Conservation (phyloP, 805 yeast genomes). For the Starmerella sirachaensis region DNA sequence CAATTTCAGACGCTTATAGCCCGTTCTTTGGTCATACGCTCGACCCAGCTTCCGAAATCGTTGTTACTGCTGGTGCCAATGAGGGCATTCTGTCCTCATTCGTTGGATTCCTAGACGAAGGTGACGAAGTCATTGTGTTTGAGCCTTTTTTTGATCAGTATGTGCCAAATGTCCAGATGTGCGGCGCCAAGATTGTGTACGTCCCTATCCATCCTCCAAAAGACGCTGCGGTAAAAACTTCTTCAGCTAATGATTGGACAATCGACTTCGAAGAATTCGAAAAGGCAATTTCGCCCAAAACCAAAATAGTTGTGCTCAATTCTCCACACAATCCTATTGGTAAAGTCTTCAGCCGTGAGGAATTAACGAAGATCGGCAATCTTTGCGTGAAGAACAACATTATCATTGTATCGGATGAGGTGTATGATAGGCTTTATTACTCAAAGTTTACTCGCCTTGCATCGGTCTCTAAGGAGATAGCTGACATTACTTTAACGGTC, state of each 20-base stretch:
- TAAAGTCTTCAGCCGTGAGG: constrained; percentile 68
- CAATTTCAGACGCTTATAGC: constrained; percentile 60
- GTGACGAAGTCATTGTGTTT: constrained; percentile 92
- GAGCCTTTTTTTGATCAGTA: constrained; percentile 97
- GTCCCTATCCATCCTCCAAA: constrained; percentile 78
- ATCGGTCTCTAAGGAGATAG: constrained; percentile 65
- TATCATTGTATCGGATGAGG: constrained; percentile 81
- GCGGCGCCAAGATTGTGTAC: constrained; percentile 84
- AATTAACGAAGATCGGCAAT: constrained; percentile 62
- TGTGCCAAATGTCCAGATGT: constrained; percentile 81
- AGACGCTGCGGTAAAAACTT: constrained; percentile 49
- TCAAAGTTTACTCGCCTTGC: constrained; percentile 73
- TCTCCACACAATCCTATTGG: constrained; percentile 97
- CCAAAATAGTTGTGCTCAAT: constrained; percentile 78
- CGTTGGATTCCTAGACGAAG: constrained; percentile 71
- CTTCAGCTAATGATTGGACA: constrained; percentile 77
- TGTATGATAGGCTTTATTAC: constrained; percentile 81
- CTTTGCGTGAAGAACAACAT: constrained; percentile 78
- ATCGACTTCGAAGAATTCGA: constrained; percentile 70
- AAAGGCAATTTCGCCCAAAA: constrained; percentile 55
- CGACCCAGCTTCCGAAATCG: constrained; percentile 46
- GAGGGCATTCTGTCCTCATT: constrained; percentile 83
- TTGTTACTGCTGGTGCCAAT: constrained; percentile 92
- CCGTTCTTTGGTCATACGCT: constrained; percentile 50
- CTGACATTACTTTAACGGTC: constrained; percentile 69